A percentile compares a stretch with the other conserved stretches of the same genome.
Conservation (phyloP, 78 protist species). For the Neovahlkampfia damariscottae region DNA sequence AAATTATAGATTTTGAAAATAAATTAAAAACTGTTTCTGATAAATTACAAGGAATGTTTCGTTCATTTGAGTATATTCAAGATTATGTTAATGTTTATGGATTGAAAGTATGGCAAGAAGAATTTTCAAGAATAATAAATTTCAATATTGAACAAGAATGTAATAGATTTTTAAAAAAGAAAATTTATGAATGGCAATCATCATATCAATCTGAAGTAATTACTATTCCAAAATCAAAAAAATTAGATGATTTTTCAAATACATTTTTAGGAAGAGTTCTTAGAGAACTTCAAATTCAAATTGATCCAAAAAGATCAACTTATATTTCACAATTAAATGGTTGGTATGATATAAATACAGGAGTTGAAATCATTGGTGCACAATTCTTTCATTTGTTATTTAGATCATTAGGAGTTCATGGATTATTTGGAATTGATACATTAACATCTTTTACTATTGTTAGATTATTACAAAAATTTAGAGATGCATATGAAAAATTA, state of each 20-base stretch:
- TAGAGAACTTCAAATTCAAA: slow-evolving; percentile 55
- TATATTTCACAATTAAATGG: slow-evolving; percentile 49
- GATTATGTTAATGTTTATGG: slow-evolving; percentile 86
- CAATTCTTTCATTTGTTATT: slow-evolving; percentile 37
- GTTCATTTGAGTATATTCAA: slow-evolving; percentile 67
- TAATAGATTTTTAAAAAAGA: slow-evolving; percentile 63
- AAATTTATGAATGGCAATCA: slow-evolving; percentile 61
- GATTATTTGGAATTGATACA: slow-evolving; percentile 66
- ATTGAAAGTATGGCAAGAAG: slow-evolving; percentile 86
- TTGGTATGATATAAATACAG: slow-evolving; percentile 34
- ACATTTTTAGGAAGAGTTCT: slow-evolving; percentile 81
- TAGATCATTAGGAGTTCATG: slow-evolving; percentile 46
- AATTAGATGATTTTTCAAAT: not conserved
- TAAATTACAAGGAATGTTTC: slow-evolving; percentile 60
- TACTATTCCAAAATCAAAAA: slow-evolving; percentile 68
- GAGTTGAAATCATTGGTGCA: slow-evolving; percentile 53
- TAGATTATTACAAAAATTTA: slow-evolving; percentile 38
- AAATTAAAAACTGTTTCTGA: slow-evolving; percentile 20
- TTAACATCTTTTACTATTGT: slow-evolving; percentile 65
- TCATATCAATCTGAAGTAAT: slow-evolving; percentile 66
- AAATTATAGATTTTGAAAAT: slow-evolving; percentile 20
- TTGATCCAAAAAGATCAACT: slow-evolving; percentile 41
- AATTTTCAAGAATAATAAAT: slow-evolving; percentile 74
- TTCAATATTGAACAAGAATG: slow-evolving; percentile 81
- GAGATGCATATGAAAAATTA: not conserved